These are phyloP conservation scores for Fagopyrum tataricum DNA, from an alignment of 148 eudicot species.

Conservation along the genomic window DNA sequence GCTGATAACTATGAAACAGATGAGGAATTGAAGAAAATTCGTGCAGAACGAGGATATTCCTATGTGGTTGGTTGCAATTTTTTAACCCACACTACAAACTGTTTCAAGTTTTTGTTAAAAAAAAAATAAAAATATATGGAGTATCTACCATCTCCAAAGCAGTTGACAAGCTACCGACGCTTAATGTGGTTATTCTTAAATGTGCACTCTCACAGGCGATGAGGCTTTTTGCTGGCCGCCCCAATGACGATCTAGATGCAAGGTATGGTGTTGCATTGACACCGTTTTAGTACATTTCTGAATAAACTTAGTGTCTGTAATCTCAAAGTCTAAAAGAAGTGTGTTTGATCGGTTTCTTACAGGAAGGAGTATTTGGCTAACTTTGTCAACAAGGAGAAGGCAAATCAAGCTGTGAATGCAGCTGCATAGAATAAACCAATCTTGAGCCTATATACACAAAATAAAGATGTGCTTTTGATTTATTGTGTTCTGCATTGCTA, in stretches of 20 bases:
- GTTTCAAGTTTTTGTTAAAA: neutral
- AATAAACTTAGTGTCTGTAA: neutral
- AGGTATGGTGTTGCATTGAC: constrained; percentile 30
- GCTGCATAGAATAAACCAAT: constrained; percentile 51
- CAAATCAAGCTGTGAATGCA: constrained; percentile 45
- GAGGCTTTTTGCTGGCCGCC: constrained; percentile 92
- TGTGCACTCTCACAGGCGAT: constrained; percentile 45
- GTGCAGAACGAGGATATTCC: constrained; percentile 80
- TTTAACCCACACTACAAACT: neutral
- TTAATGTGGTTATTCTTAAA: neutral
- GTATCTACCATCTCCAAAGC: neutral
- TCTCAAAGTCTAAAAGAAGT: neutral
- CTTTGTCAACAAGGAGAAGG: constrained; percentile 39
- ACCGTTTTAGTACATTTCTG: neutral
- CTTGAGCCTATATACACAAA: constrained; percentile 6
- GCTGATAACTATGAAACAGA: constrained; percentile 92
- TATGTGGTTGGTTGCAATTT: constrained; percentile 56
- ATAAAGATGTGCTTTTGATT: neutral
- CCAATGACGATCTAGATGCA: constrained; percentile 71
- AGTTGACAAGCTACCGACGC: too few relatives aligned
- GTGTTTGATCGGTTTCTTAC: constrained; percentile 6
- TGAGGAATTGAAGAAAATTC: constrained; percentile 79
- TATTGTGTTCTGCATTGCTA: neutral
- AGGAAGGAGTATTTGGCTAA: constrained; percentile 58
- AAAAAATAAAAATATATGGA: too few relatives aligned